These are phyloP conservation scores for Floccularia luteovirens DNA, from an alignment of 768 basidiomycete genomes.

Conservation along the genomic window DNA sequence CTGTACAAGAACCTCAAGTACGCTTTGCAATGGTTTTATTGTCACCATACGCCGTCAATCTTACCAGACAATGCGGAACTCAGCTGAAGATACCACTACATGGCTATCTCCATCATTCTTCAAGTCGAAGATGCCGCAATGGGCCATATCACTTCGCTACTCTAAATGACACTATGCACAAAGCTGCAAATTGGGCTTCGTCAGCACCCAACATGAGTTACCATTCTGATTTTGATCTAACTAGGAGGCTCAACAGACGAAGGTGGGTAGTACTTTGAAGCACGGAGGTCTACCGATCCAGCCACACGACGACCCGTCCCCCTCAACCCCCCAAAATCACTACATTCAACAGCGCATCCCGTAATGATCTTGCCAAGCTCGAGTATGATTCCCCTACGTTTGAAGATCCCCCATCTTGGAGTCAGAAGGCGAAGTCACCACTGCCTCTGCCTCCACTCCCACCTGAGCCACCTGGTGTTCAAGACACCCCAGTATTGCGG, in stretches of 20 bases:
- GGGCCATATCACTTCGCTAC: conserved; percentile 57
- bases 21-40: conserved; percentile 21
- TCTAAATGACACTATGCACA: conserved; percentile 57
- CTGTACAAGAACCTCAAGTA: conserved; percentile 1
- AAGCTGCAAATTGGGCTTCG: conserved; percentile 58
- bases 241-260: conserved; percentile 42
- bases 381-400: too few relatives aligned
- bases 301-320: too few relatives aligned
- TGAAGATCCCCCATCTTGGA: too few relatives aligned
- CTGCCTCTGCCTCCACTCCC: too few relatives aligned
- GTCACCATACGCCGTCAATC: conserved; percentile 14
- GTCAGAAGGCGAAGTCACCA: too few relatives aligned
- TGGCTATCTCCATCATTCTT: conserved; percentile 65
- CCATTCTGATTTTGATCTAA: background rate
- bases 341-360: too few relatives aligned
- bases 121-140: conserved; percentile 44
- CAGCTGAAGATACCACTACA: conserved; percentile 12
- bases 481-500: too few relatives aligned
- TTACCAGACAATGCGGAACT: background rate
- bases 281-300: too few relatives aligned
- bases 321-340: too few relatives aligned
- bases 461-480: too few relatives aligned
- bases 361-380: too few relatives aligned
- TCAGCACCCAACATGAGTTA: conserved; percentile 11
- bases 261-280: conserved; percentile 39